A percentile compares a stretch with the other conserved stretches of the same genome.
Conservation (phyloP, 192 early-diverging fungal genomes). For the Podila horticola region DNA sequence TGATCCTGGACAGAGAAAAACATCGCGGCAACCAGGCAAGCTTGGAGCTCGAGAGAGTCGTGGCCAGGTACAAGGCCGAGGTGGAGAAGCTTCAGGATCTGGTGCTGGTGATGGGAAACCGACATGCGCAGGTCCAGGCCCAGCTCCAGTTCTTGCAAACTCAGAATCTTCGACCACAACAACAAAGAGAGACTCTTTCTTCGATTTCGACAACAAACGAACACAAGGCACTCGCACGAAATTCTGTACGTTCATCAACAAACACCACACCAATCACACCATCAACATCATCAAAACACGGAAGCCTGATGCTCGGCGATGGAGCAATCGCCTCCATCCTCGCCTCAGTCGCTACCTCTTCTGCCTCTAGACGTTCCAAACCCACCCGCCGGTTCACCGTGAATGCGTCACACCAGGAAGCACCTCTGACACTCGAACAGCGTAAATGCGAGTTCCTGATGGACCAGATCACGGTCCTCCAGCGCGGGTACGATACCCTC, state of each 20-base stretch:
- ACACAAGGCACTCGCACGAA: background rate
- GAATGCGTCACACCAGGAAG: constrained; percentile 22
- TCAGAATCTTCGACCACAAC: background rate
- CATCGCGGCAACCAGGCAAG: constrained; percentile 14
- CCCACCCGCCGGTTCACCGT: constrained; percentile 35
- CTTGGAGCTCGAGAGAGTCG: constrained; percentile 23
- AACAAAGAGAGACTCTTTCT: background rate
- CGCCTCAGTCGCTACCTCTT: constrained; percentile 24
- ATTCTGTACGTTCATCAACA: background rate
- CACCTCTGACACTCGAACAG: constrained; percentile 20
- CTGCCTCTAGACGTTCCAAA: constrained; percentile 19
- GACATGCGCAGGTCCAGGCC: constrained; percentile 27
- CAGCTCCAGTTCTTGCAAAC: constrained; percentile 16
- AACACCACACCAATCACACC: background rate
- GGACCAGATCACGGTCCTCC: constrained; percentile 43
- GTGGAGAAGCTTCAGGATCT: constrained; percentile 33
- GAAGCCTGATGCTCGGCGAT: constrained; percentile 22
- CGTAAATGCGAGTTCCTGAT: constrained; percentile 27
- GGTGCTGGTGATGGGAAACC: constrained; percentile 34
- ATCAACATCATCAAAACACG: constrained; percentile 9
- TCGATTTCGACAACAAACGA: background rate
- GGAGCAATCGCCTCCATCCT: constrained; percentile 17
- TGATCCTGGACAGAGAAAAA: constrained; percentile 16
- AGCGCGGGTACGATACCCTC: constrained; percentile 32
- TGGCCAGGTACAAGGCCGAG: constrained; percentile 18